A percentile compares a stretch with the other conserved stretches of the same genome.
Conservation (phyloP, 2,329 filamentous ascomycete species). For the Xylariales sp. region DNA sequence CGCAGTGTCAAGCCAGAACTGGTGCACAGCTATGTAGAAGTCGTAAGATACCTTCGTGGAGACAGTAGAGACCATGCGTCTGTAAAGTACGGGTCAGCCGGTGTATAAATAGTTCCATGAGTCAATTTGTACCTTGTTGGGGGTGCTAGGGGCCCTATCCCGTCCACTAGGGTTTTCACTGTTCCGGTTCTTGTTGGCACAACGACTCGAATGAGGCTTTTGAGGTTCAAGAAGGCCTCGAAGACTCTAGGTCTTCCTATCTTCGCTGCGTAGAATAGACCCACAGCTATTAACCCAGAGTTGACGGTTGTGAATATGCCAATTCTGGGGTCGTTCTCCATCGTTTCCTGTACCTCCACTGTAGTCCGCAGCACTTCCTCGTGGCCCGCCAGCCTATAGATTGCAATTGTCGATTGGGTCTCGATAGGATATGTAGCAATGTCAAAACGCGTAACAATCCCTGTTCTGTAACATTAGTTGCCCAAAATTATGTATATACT, state of each 20-base stretch:
- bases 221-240: slow-evolving; percentile 34
- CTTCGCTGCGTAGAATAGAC: slow-evolving; percentile 38
- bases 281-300: slow-evolving; percentile 21
- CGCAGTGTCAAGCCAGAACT: slow-evolving; percentile 20
- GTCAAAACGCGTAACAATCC: slow-evolving; percentile 41
- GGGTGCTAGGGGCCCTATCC: background rate
- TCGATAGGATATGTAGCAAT: slow-evolving; percentile 36
- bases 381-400: slow-evolving; percentile 36
- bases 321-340: slow-evolving; percentile 39
- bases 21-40: slow-evolving; percentile 33
- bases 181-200: slow-evolving; percentile 15
- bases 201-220: slow-evolving; percentile 20
- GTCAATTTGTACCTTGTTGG: background rate
- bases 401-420: slow-evolving; percentile 35
- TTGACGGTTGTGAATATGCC: slow-evolving; percentile 36
- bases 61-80: background rate
- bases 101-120: background rate
- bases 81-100: background rate
- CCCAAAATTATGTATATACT: background rate
- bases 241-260: slow-evolving; percentile 29
- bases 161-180: background rate
- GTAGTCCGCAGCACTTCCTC: slow-evolving; percentile 33
- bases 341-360: slow-evolving; percentile 30
- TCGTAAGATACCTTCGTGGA: slow-evolving; percentile 27
- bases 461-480: slow-evolving; percentile 11